These are phyloP conservation scores for Lachnellula arida DNA, from an alignment of 2,329 filamentous ascomycete genomes.

Conservation along the genomic window DNA sequence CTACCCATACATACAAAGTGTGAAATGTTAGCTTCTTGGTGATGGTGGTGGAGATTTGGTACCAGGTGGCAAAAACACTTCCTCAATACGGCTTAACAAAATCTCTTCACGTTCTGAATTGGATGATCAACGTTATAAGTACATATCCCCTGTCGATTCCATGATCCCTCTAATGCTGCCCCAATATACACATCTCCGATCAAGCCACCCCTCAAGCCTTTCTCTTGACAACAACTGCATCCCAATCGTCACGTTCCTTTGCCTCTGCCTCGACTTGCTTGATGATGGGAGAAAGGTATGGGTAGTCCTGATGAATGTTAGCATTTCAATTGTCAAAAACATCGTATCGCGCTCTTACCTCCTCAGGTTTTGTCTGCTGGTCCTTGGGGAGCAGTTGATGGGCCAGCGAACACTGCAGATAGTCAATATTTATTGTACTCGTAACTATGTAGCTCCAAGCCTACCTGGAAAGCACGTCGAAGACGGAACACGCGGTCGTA, in stretches of 20 bases:
- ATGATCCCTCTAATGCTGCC: conserved; percentile 7
- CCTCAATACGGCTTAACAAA: background rate
- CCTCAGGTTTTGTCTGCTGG: conserved; percentile 62
- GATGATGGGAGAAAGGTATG: conserved; percentile 65
- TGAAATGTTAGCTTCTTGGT: background rate
- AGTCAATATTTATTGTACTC: conserved; percentile 10
- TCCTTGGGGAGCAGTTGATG: conserved; percentile 61
- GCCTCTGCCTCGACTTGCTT: conserved; percentile 62
- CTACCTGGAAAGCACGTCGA: conserved; percentile 87
- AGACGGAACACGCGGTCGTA: conserved; percentile 98
- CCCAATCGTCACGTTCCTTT: conserved; percentile 64
- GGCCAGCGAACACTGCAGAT: conserved; percentile 47
- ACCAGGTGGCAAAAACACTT: background rate
- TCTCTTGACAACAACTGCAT: conserved; percentile 55
- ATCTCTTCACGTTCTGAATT: conserved; percentile 6
- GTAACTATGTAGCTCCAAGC: conserved; percentile 11
- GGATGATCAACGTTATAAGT: conserved; percentile 22
- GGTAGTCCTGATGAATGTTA: conserved; percentile 49
- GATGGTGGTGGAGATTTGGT: background rate
- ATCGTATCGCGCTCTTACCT: conserved; percentile 43
- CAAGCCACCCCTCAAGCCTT: conserved; percentile 13
- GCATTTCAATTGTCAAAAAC: background rate
- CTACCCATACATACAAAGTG: conserved; percentile 2
- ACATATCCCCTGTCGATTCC: conserved; percentile 10
- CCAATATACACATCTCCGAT: conserved; percentile 16